These are phyloP conservation scores for Collybia sordida DNA, from an alignment of 768 basidiomycete genomes.

Conservation along the genomic window DNA sequence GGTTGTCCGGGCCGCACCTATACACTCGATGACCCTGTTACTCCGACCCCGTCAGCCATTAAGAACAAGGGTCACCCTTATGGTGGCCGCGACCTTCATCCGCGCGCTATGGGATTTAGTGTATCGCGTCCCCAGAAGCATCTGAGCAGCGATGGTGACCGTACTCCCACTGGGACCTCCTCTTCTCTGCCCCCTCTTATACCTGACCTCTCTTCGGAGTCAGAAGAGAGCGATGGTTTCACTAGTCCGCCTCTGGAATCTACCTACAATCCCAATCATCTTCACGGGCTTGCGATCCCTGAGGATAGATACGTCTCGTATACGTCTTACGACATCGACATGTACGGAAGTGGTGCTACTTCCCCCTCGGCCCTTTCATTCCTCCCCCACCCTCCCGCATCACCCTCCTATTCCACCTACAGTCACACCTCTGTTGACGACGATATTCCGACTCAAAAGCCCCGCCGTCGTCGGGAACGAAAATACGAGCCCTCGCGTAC, in stretches of 20 bases:
- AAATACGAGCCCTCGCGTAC: slow-evolving; percentile 34
- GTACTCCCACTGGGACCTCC: slow-evolving; percentile 14
- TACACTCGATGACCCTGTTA: slow-evolving; percentile 38
- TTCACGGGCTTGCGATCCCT: slow-evolving; percentile 28
- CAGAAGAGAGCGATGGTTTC: slow-evolving; percentile 64
- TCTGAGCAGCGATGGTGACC: slow-evolving; percentile 9
- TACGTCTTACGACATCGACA: slow-evolving; percentile 13
- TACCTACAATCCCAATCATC: slow-evolving; percentile 14
- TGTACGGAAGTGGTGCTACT: slow-evolving; percentile 11
- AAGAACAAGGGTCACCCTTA: slow-evolving; percentile 17
- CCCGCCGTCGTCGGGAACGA: slow-evolving; percentile 25
- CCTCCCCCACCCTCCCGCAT: slow-evolving; percentile 34
- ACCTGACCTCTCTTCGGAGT: slow-evolving; percentile 62
- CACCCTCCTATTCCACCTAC: slow-evolving; percentile 15
- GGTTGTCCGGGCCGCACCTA: slow-evolving; percentile 77
- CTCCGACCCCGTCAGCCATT: slow-evolving; percentile 11
- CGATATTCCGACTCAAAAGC: slow-evolving; percentile 15
- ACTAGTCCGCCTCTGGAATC: slow-evolving; percentile 30
- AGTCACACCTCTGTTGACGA: slow-evolving; percentile 10
- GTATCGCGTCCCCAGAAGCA: slow-evolving; percentile 9
- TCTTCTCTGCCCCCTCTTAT: slow-evolving; percentile 44
- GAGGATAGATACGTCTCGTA: slow-evolving; percentile 11
- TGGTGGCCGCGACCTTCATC: slow-evolving; percentile 43
- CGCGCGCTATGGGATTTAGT: slow-evolving; percentile 34
- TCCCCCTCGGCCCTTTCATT: slow-evolving; percentile 29